Evolutionary conservation across 1,139 yeast genomes (phyloP).

Genomic region (Magnusiomyces sp.): DNA sequence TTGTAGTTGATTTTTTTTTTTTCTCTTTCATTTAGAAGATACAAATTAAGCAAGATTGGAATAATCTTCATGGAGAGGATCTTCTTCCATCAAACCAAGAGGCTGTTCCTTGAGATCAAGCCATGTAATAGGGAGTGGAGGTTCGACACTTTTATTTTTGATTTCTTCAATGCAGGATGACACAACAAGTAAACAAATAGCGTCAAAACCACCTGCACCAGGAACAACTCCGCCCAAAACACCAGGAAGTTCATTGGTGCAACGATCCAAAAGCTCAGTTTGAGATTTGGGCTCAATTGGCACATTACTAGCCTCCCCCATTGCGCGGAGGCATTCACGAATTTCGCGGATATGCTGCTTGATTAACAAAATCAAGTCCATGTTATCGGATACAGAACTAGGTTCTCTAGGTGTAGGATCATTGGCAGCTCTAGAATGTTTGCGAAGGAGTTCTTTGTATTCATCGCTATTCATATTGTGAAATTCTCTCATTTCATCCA

Average conservation of each 20-base stretch:
- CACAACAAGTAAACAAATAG: conserved; percentile 63
- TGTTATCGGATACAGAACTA: conserved; percentile 11
- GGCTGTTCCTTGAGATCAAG: conserved; percentile 4
- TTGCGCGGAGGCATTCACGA: conserved; percentile 45
- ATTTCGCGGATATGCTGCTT: conserved; percentile 38
- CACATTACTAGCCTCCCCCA: conserved; percentile 65
- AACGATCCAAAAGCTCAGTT: conserved; percentile 58
- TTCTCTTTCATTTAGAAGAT: not conserved
- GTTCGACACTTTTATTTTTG: conserved; percentile 12
- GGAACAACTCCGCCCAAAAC: conserved; percentile 94
- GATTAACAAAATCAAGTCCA: conserved; percentile 6
- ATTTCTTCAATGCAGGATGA: conserved; percentile 40
- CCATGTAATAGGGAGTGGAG: not conserved
- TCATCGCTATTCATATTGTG: conserved; percentile 16
- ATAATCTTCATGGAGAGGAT: no score
- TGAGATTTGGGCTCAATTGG: conserved; percentile 83
- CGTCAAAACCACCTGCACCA: conserved; percentile 98
- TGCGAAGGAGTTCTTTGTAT: conserved; percentile 10
- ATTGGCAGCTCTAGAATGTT: conserved; percentile 5
- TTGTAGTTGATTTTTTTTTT: not conserved
- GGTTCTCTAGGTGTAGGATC: conserved; percentile 21
- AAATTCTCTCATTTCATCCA: conserved; percentile 37
- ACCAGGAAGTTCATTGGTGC: conserved; percentile 47
- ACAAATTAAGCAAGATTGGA: not conserved
- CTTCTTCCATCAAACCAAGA: conserved; percentile 3